Conservation (phyloP, 441 rosid species). For the Corymbia citriodora region DNA sequence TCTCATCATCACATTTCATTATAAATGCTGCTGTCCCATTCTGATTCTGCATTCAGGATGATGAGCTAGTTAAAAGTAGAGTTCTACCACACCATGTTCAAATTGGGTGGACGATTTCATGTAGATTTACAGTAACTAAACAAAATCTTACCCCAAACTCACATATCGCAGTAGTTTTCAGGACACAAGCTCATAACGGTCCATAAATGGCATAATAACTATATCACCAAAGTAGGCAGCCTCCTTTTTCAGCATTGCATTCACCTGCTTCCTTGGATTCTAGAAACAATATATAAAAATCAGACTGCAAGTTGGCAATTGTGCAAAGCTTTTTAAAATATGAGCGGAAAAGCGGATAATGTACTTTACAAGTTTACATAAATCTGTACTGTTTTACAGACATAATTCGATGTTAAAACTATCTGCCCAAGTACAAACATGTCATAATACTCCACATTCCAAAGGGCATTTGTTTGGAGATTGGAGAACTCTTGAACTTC, state of each 20-base stretch:
- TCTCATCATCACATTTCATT: conserved; percentile 97
- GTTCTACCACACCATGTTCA: not conserved
- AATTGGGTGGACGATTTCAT: not conserved
- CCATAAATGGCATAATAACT: conserved; percentile 92
- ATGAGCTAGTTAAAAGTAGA: conserved; percentile 3
- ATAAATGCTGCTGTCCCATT: conserved; percentile 75
- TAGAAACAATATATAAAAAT: conserved; percentile 12
- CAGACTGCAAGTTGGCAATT: not conserved
- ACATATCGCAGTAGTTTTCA: conserved; percentile 86
- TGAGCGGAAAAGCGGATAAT: not conserved
- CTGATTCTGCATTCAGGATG: conserved; percentile 47
- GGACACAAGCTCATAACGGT: conserved; percentile 96
- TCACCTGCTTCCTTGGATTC: conserved; percentile 89
- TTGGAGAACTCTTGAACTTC: not conserved
- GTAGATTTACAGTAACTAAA: not conserved
- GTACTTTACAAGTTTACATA: not conserved
- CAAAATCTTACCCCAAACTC: conserved; percentile 82
- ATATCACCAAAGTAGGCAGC: conserved; percentile 89
- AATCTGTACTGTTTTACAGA: not conserved
- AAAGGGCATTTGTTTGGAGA: not conserved
- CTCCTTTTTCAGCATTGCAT: conserved; percentile 80
- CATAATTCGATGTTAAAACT: not conserved
- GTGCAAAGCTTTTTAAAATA: not conserved
- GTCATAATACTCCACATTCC: not conserved
- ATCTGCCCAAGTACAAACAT: not conserved